phyloP scores from a whole-genome alignment of 2,329 filamentous ascomycete genomes.

The Cordyceps javanica region DNA sequence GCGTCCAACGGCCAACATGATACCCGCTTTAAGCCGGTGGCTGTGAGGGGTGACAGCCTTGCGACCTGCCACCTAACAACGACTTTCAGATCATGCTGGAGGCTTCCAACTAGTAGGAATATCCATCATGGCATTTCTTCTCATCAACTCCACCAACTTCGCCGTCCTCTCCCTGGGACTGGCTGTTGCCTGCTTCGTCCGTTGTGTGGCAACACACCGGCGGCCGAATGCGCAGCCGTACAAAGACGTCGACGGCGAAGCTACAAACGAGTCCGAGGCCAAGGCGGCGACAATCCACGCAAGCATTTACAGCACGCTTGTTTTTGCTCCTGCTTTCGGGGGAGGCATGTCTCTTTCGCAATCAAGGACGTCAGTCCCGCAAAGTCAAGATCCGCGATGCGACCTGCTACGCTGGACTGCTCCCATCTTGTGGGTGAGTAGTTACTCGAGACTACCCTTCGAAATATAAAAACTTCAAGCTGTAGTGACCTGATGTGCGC shows the following conservation, averaged over 20 bases:
- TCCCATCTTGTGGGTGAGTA: slow-evolving; percentile 1
- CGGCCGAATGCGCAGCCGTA: not conserved
- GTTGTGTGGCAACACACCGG: not conserved
- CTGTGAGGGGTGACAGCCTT: not conserved
- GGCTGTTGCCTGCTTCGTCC: not conserved
- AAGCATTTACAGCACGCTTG: not conserved
- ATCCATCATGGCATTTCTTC: not conserved
- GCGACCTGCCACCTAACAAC: not conserved
- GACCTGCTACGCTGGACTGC: not conserved
- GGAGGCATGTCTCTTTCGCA: not conserved
- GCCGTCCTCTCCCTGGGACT: not conserved
- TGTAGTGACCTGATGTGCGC: too few relatives aligned
- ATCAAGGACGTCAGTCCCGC: not conserved
- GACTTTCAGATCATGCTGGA: too few relatives aligned
- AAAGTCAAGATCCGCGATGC: not conserved
- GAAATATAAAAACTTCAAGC: too few relatives aligned
- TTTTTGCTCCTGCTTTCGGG: not conserved
- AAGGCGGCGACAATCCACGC: not conserved
- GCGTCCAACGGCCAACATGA: too few relatives aligned
- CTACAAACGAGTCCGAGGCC: not conserved
- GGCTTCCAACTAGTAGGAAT: too few relatives aligned
- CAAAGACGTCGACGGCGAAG: slow-evolving; percentile 1
- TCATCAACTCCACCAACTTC: not conserved
- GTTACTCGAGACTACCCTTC: too few relatives aligned
- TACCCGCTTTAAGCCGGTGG: too few relatives aligned